These are phyloP conservation scores for Dipodascopsis tothii DNA, from an alignment of 805 yeast genomes.

Conservation along the genomic window DNA sequence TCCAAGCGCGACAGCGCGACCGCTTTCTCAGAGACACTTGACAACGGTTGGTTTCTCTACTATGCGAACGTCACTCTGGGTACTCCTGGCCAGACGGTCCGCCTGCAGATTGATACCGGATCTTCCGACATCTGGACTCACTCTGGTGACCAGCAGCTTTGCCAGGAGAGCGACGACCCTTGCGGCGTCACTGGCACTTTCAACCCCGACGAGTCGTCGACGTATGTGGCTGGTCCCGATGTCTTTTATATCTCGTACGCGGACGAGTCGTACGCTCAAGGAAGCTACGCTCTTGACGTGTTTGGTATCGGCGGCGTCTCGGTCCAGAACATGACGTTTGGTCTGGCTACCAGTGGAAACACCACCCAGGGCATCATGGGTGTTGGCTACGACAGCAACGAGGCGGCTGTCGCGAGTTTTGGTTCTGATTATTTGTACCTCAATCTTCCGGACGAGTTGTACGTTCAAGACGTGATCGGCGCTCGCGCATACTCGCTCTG, in stretches of 20 bases:
- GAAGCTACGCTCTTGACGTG: constrained; percentile 57
- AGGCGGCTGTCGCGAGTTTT: constrained; percentile 19
- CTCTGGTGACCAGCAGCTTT: constrained; percentile 2
- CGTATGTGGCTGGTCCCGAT: constrained; percentile 1
- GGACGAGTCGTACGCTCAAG: constrained; percentile 43
- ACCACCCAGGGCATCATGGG: constrained; percentile 48
- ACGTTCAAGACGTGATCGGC: constrained; percentile 37
- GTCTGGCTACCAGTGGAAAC: constrained; percentile 60
- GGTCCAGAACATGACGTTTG: constrained; percentile 52
- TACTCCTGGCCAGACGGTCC: constrained; percentile 45
- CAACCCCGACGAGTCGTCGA: not conserved
- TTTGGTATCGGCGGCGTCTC: constrained; percentile 44
- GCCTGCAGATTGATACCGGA: constrained; percentile 61
- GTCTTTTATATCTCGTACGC: constrained; percentile 35
- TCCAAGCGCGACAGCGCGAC: no score
- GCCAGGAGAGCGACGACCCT: constrained; percentile 1
- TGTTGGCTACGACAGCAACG: constrained; percentile 33
- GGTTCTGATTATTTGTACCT: constrained; percentile 26
- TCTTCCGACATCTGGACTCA: constrained; percentile 63
- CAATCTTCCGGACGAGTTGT: constrained; percentile 33
- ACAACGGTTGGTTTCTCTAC: constrained; percentile 25
- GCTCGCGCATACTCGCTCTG: constrained; percentile 42
- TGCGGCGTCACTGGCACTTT: constrained; percentile 10
- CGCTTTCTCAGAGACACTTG: no score
- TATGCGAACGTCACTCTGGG: constrained; percentile 40